Evolutionary conservation across 495 filamentous ascomycete species (phyloP), one percentile per base, ranked within the genome.

Genomic region (Penicillium angulare): DNA sequence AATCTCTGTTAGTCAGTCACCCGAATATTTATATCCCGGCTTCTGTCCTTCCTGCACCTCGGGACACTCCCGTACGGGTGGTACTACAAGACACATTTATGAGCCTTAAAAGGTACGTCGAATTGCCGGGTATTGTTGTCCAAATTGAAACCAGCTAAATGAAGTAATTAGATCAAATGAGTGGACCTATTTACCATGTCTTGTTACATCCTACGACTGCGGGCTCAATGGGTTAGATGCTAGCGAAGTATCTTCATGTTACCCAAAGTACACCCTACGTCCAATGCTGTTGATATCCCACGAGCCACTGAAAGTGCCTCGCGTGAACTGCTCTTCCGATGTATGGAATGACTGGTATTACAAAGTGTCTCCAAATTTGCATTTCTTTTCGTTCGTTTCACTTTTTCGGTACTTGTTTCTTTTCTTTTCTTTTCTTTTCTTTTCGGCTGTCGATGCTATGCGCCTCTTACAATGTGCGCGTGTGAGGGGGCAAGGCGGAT

Each of bases 401-500:
- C 40, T 40, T 35, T 49, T 49, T n/a, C n/a, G n/a, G n/a, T n/a
- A n/a, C n/a, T n/a, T 38, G 29, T 38, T 26, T 47, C 29, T 31
- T 39, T 24, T 43, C 17, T 21, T 39, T 43, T 41, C 34, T 35
- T 27, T 52, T 27, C 21, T 35, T 38, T 43, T 43, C 39, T 43
- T 49, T 48, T 43, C 27, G 17, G 29, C n/a, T 50, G 54, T 55
- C 41, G 33, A 56, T 50, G 26, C 42, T 43, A 34, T 38, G 47
- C 41, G 23, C 9, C 17, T 24, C 12, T 21, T 24, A 33, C n/a
- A n/a, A n/a, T n/a, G n/a, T n/a, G 33, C 15, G 18, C 23, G 1
- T 6, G 8, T 7, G 27, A 31, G 27, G 5, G 27, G 27, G 13
- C 27, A n/a, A n/a, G n/a, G n/a, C n/a, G n/a, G n/a, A n/a, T n/a